A percentile compares a stretch with the other conserved stretches of the same genome.
phyloP scores from a whole-genome alignment of 1,139 yeast species.

The Magnusiomyces magnusii region DNA sequence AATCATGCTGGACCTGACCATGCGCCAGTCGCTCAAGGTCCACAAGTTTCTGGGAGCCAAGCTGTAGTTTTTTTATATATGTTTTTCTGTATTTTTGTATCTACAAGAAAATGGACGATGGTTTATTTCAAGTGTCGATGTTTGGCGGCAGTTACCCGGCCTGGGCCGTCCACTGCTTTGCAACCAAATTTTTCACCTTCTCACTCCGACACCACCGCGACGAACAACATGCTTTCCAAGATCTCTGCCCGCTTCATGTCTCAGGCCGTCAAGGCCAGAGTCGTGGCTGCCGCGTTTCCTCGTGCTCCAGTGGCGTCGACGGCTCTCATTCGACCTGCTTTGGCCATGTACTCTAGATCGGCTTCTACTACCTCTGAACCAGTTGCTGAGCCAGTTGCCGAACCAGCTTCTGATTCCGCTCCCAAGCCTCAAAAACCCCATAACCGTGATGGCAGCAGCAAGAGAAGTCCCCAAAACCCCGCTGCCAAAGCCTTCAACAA shows the following conservation, averaged over 20 bases:
- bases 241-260: neutral
- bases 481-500: neutral
- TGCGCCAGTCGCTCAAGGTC: conserved; percentile 37
- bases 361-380: neutral
- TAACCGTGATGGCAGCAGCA: neutral
- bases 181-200: neutral
- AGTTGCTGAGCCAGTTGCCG: no score
- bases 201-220: no score
- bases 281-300: neutral
- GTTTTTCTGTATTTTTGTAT: no score
- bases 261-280: neutral
- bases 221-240: neutral
- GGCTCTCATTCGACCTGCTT: neutral
- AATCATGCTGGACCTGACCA: conserved; percentile 39
- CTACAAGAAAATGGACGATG: no score
- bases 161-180: neutral
- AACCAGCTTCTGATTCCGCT: no score
- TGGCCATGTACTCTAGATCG: neutral
- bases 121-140: neutral
- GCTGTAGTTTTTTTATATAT: no score
- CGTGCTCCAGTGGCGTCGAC: neutral
- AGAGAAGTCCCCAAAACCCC: neutral
- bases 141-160: neutral
- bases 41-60: conserved; percentile 37
- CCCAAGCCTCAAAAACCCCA: no score